phyloP scores from a whole-genome alignment of 345 rosid genomes.

The Lepidium didymum region DNA sequence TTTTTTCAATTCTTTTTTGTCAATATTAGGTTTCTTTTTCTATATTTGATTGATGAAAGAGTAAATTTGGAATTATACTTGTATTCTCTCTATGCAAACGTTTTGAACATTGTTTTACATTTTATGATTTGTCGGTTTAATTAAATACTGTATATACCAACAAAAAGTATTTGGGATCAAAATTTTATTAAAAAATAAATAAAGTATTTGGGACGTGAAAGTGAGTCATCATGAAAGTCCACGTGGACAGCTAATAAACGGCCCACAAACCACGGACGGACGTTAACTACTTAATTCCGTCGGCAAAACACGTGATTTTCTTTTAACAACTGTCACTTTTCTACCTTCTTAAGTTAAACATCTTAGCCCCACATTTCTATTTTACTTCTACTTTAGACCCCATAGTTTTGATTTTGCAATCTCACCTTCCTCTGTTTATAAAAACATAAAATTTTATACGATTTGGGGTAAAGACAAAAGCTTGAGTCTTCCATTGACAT shows the following conservation, averaged over 20 bases:
- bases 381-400: background rate
- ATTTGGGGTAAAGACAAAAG: slow-evolving; percentile 6
- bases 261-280: slow-evolving; percentile 27
- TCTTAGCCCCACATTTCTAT: background rate
- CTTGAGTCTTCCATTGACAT: slow-evolving; percentile 13
- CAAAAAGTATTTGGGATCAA: no score
- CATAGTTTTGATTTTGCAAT: background rate
- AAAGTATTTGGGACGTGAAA: background rate
- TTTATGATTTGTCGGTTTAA: background rate
- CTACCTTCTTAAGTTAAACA: slow-evolving; percentile 9
- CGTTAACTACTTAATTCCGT: slow-evolving; percentile 23
- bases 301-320: slow-evolving; percentile 27
- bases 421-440: slow-evolving; percentile 23
- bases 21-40: background rate
- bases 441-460: background rate
- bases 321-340: slow-evolving; percentile 3
- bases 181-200: no score
- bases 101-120: background rate
- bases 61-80: background rate
- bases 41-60: background rate
- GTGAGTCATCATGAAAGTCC: slow-evolving; percentile 20
- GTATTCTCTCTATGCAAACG: background rate
- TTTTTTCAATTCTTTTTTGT: background rate
- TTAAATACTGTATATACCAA: background rate
- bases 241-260: slow-evolving; percentile 36